These are phyloP conservation scores for Lactarius indigo DNA, from an alignment of 768 basidiomycete species.

Conservation along the genomic window DNA sequence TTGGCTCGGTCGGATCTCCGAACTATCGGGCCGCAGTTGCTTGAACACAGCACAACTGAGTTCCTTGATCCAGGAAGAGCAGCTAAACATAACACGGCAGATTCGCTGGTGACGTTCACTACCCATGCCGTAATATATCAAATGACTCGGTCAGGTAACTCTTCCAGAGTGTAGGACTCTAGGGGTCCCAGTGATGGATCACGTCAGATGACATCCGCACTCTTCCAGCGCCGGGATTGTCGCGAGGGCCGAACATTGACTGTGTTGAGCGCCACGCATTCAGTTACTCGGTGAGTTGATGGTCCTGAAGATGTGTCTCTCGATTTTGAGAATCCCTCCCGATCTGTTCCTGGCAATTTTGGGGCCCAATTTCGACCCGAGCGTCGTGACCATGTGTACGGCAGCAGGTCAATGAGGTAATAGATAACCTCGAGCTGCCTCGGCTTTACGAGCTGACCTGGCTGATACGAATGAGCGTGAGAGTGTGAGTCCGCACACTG, in stretches of 20 bases:
- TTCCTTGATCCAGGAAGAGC: neutral
- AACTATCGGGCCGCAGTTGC: neutral
- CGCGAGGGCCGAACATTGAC: neutral
- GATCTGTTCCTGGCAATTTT: constrained; percentile 5
- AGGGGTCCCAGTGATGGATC: neutral
- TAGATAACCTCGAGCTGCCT: neutral
- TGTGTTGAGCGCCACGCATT: neutral
- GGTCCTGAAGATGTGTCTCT: neutral
- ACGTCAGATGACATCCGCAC: neutral
- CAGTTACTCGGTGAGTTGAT: neutral
- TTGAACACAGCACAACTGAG: neutral
- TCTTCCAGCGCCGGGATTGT: neutral
- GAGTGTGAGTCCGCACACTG: neutral
- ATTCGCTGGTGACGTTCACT: constrained; percentile 1
- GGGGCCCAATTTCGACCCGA: neutral
- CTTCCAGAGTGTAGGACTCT: constrained; percentile 1
- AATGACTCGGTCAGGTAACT: neutral
- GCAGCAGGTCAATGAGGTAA: constrained; percentile 7
- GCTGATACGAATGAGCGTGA: neutral
- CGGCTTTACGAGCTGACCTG: neutral
- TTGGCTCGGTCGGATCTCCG: neutral
- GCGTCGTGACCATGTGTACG: neutral
- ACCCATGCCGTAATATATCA: neutral
- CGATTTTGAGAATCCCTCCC: neutral
- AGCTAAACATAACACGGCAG: neutral